A percentile compares a stretch with the other conserved stretches of the same genome.
These are phyloP conservation scores for Chaetomiaceae sp. DNA, from an alignment of 2,329 filamentous ascomycete genomes.

Conservation along the genomic window DNA sequence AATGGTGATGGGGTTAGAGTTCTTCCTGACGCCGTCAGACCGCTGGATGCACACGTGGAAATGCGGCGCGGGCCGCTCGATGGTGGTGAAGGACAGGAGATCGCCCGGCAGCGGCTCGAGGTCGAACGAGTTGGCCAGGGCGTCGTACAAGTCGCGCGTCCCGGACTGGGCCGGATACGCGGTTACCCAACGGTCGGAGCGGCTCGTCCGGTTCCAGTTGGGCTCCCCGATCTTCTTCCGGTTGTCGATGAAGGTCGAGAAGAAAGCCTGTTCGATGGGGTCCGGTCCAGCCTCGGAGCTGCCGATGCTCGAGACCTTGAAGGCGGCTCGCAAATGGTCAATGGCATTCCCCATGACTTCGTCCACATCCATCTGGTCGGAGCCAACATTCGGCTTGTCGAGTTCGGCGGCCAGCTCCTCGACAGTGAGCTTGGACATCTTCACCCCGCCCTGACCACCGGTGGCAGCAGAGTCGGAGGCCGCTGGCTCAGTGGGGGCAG, in stretches of 20 bases:
- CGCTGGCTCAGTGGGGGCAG: slow-evolving; percentile 17
- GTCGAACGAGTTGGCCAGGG: slow-evolving; percentile 82
- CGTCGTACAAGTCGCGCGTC: slow-evolving; percentile 68
- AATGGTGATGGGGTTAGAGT: slow-evolving; percentile 72
- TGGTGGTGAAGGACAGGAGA: slow-evolving; percentile 63
- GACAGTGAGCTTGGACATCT: slow-evolving; percentile 22
- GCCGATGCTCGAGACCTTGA: slow-evolving; percentile 58
- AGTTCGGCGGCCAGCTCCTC: slow-evolving; percentile 25
- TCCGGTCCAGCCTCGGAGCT: slow-evolving; percentile 49
- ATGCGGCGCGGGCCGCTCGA: slow-evolving; percentile 74
- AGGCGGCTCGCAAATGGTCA: slow-evolving; percentile 84
- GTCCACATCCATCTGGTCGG: slow-evolving; percentile 87
- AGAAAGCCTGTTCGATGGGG: slow-evolving; percentile 67
- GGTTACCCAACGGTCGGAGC: slow-evolving; percentile 60
- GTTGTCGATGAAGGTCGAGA: slow-evolving; percentile 58
- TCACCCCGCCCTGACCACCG: slow-evolving; percentile 1
- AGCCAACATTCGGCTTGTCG: slow-evolving; percentile 31
- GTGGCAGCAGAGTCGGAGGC: background rate
- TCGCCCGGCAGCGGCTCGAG: slow-evolving; percentile 67
- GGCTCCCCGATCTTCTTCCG: slow-evolving; percentile 48
- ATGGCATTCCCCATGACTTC: slow-evolving; percentile 93
- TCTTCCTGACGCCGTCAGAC: slow-evolving; percentile 69
- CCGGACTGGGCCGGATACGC: slow-evolving; percentile 51
- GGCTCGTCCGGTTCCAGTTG: slow-evolving; percentile 43
- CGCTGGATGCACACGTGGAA: slow-evolving; percentile 88